Evolutionary conservation across 2,329 filamentous ascomycete species (phyloP).

Genomic region (Colletotrichum agaves): DNA sequence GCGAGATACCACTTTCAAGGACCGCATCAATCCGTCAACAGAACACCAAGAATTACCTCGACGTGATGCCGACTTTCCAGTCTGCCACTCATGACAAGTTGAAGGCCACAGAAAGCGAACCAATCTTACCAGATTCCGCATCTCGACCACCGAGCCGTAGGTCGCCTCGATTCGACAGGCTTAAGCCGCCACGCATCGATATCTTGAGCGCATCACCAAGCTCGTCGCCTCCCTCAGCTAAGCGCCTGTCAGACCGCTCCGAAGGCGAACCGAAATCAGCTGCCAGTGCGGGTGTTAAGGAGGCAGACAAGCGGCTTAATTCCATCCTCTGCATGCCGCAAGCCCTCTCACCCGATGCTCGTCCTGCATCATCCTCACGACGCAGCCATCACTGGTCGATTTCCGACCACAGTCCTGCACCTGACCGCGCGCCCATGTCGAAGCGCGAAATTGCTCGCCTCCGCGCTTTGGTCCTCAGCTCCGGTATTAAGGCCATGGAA

Average conservation of each 20-base stretch:
- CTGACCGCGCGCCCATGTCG: conserved; percentile 58
- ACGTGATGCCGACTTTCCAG: conserved; percentile 63
- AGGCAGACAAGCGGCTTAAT: conserved; percentile 50
- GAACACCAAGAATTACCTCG: conserved; percentile 58
- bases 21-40: conserved; percentile 41
- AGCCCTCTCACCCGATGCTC: conserved; percentile 35
- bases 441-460: conserved; percentile 85
- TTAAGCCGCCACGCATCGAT: conserved; percentile 62
- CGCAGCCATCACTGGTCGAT: conserved; percentile 62
- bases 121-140: neutral
- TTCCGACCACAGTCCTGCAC: conserved; percentile 53
- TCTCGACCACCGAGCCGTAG: conserved; percentile 49
- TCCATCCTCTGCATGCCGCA: conserved; percentile 45
- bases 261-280: conserved; percentile 51
- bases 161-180: conserved; percentile 58
- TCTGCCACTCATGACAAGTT: conserved; percentile 42
- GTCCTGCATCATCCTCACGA: conserved; percentile 38
- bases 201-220: conserved; percentile 55
- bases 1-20: conserved; percentile 40
- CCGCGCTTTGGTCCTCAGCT: conserved; percentile 79
- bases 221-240: conserved; percentile 45
- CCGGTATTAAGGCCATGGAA: conserved; percentile 90
- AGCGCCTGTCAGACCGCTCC: conserved; percentile 49
- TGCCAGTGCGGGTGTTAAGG: conserved; percentile 44
- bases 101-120: conserved; percentile 18